Evolutionary conservation across 2,329 filamentous ascomycete species (phyloP), one percentile per base, ranked within the genome.

Genomic region (Fusarium piperis): DNA sequence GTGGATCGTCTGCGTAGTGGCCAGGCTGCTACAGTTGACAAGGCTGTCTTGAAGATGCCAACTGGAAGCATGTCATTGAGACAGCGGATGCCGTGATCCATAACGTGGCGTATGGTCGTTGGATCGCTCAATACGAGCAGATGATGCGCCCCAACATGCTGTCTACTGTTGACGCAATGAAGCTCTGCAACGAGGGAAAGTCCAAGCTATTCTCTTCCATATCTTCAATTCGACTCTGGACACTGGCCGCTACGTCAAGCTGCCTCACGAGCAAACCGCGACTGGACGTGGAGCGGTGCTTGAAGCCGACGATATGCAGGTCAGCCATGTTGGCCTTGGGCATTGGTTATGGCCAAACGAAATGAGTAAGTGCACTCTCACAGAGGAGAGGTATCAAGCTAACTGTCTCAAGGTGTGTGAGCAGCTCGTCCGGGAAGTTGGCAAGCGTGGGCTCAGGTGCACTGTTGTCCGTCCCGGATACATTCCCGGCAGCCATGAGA

Each of bases 271-370:
- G 52, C 65, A 77, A 55, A 68, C 57, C 44, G 41, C 83, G 12
- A 87, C 87, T 38, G 92, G 92, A 12, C 89, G 89, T 6, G 85
- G 84, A 80, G 89, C 89, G 13, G 87, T 97, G n/a, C 85, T 87
- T 26, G 95, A 97, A 80, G 86, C 85, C 0, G 94, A 98, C 78
- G 91, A 95, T 72, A 86, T 98, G 68, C 84, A 89, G 72, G 94
- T 94, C 59, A 95, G 93, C 76, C 87, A 90, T 38, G 90, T 85
- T 56, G 93, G 93, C 32, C 89, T 98, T 2, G 90, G 90, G 90
- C 33, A 97, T 93, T 1, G 95, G 95, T 5, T 98, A 98, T 76
- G 95, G 95, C 3, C 94, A 97, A 80, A 91, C 89, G 68, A 98
- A 98, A 83, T 98, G 94, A 94, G 92, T 89, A 16, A 87, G 88